phyloP scores from a whole-genome alignment of 2,329 filamentous ascomycete genomes.

The Kalaharituber pfeilii region DNA sequence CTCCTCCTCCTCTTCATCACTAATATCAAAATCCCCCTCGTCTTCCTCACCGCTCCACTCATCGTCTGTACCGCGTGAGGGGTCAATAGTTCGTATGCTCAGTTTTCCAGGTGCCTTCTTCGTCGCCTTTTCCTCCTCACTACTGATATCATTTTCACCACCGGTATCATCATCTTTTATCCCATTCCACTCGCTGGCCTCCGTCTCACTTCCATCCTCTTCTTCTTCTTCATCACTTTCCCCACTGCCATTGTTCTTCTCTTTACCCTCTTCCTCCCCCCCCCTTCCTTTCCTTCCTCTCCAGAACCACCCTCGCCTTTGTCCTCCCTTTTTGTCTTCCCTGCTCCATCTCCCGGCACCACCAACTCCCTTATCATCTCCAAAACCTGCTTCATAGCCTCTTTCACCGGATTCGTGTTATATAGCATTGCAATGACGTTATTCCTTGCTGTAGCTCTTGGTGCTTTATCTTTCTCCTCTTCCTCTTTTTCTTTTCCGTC shows the following conservation, averaged over 20 bases:
- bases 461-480: not conserved
- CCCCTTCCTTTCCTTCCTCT: not conserved
- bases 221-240: not conserved
- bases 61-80: slow-evolving; percentile 4
- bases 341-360: not conserved
- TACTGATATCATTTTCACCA: not conserved
- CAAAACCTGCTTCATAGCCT: slow-evolving; percentile 3
- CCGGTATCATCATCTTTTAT: slow-evolving; percentile 10
- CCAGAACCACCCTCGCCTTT: not conserved
- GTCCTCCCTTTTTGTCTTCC: slow-evolving; percentile 1
- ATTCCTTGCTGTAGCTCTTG: too few species aligned
- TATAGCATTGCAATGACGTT: not conserved
- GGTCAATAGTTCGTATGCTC: not conserved
- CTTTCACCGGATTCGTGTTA: not conserved
- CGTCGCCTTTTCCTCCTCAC: slow-evolving; percentile 2
- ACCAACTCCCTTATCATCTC: slow-evolving; percentile 1
- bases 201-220: slow-evolving; percentile 10
- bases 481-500: not conserved
- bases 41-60: slow-evolving; percentile 17
- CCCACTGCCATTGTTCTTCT: slow-evolving; percentile 14
- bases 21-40: slow-evolving; percentile 9
- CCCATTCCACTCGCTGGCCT: slow-evolving; percentile 12
- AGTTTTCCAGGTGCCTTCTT: slow-evolving; percentile 11
- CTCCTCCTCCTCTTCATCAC: slow-evolving; percentile 10
- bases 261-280: not conserved